A percentile compares a stretch with the other conserved stretches of the same genome.
phyloP scores from a whole-genome alignment of 2,329 filamentous ascomycete species.

The Geosmithia flava region DNA sequence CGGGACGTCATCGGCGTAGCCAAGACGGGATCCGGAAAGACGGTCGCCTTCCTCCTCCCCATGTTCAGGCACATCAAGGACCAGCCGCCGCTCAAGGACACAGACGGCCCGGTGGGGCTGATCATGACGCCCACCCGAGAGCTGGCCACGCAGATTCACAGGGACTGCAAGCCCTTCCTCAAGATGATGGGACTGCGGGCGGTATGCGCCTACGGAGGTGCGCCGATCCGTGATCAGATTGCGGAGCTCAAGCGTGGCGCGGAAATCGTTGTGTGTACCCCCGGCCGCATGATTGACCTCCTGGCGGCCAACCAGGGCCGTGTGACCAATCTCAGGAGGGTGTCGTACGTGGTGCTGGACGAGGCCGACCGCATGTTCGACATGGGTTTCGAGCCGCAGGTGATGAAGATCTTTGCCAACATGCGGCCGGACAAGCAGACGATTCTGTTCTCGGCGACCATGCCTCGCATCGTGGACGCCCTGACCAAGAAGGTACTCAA shows the following conservation, averaged over 20 bases:
- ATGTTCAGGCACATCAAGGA: slow-evolving; percentile 99
- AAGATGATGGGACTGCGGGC: slow-evolving; percentile 75
- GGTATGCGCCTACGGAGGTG: slow-evolving; percentile 88
- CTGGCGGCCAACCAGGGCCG: slow-evolving; percentile 87
- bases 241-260: slow-evolving; percentile 90
- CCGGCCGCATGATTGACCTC: slow-evolving; percentile 90
- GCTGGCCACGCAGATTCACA: slow-evolving; percentile 84
- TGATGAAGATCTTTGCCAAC: slow-evolving; percentile 90
- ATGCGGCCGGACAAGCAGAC: slow-evolving; percentile 88
- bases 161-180: slow-evolving; percentile 88
- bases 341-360: slow-evolving; percentile 90
- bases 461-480: slow-evolving; percentile 85
- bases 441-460: slow-evolving; percentile 91
- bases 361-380: slow-evolving; percentile 99
- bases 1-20: slow-evolving; percentile 92
- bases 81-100: slow-evolving; percentile 66
- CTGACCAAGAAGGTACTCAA: slow-evolving; percentile 79
- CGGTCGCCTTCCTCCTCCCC: slow-evolving; percentile 84
- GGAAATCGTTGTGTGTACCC: slow-evolving; percentile 90
- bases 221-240: slow-evolving; percentile 95
- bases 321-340: slow-evolving; percentile 78
- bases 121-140: slow-evolving; percentile 94
- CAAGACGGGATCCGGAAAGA: slow-evolving; percentile 97
- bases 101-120: slow-evolving; percentile 77
- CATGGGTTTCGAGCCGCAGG: slow-evolving; percentile 98